Evolutionary conservation across 129 eudicot species (phyloP).

Genomic region (Artemisia tridentata): DNA sequence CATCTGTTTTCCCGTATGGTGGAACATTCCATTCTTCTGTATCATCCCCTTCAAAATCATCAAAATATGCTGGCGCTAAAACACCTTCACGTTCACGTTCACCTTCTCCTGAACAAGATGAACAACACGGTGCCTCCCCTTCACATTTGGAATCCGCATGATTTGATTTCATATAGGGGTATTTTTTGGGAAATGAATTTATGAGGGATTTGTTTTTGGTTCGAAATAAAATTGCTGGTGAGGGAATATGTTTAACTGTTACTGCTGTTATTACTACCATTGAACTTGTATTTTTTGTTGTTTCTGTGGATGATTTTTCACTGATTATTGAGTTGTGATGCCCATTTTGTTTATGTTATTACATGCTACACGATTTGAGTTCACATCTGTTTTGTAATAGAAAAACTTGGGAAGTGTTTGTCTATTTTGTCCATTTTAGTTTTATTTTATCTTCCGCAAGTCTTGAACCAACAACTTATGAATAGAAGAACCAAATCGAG

Average conservation of each 20-base stretch:
- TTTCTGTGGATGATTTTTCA: conserved; percentile 21
- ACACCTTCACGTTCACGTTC: conserved; percentile 31
- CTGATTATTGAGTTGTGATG: conserved; percentile 6
- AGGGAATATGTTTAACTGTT: conserved; percentile 26
- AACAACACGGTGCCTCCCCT: conserved; percentile 32
- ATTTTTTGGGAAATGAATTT: conserved; percentile 18
- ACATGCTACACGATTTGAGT: no score
- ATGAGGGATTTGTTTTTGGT: conserved; percentile 28
- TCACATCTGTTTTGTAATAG: no score
- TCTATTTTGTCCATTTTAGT: no score
- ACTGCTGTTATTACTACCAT: conserved; percentile 12
- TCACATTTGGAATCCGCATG: conserved; percentile 41
- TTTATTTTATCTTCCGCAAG: no score
- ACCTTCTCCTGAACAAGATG: conserved; percentile 32
- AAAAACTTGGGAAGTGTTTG: no score
- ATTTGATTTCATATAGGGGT: conserved; percentile 21
- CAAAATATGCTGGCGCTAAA: conserved; percentile 43
- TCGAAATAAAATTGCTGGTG: conserved; percentile 48
- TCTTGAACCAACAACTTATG: no score
- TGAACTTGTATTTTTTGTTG: background rate
- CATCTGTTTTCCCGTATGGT: conserved; percentile 39
- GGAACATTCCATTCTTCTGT: conserved; percentile 36
- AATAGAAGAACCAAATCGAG: no score
- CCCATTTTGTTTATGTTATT: no score
- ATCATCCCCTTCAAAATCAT: conserved; percentile 55